Conservation (phyloP, 768 basidiomycete species). For the Lactarius tabidus region DNA sequence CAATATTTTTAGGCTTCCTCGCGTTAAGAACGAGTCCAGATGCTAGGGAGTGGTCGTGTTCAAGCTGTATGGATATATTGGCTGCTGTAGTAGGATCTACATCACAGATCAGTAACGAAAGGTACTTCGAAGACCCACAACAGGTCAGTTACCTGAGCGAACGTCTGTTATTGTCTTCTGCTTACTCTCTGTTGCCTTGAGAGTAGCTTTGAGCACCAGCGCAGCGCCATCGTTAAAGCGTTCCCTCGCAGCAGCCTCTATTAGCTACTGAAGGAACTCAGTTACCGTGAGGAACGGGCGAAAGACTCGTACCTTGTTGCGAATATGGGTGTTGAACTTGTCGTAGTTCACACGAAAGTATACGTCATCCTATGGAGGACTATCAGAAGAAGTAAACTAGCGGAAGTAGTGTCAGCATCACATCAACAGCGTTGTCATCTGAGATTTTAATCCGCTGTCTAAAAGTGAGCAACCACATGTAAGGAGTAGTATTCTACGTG, state of each 20-base stretch:
- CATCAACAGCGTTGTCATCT: constrained; percentile 64
- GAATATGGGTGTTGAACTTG: constrained; percentile 79
- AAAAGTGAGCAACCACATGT: background rate
- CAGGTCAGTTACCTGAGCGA: constrained; percentile 50
- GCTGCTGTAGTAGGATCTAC: constrained; percentile 65
- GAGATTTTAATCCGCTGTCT: constrained; percentile 42
- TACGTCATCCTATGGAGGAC: constrained; percentile 50
- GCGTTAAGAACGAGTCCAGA: constrained; percentile 55
- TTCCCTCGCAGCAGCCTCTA: constrained; percentile 70
- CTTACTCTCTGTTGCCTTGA: constrained; percentile 64
- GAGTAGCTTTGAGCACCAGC: constrained; percentile 61
- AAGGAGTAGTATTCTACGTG: constrained; percentile 29
- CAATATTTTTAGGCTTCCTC: constrained; percentile 48
- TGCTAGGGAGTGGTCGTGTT: constrained; percentile 59
- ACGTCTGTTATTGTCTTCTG: constrained; percentile 59
- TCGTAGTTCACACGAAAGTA: constrained; percentile 88
- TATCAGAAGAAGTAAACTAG: constrained; percentile 1
- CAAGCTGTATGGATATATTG: constrained; percentile 57
- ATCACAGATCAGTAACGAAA: background rate
- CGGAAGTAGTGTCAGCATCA: constrained; percentile 30
- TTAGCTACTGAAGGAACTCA: constrained; percentile 48
- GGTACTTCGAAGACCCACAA: background rate
- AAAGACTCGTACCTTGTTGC: constrained; percentile 65
- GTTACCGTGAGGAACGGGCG: constrained; percentile 15
- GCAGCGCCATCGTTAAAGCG: constrained; percentile 77